Base-by-base conservation (phyloP, 768 basidiomycete species). In the Lyophyllum shimeji region DNA sequence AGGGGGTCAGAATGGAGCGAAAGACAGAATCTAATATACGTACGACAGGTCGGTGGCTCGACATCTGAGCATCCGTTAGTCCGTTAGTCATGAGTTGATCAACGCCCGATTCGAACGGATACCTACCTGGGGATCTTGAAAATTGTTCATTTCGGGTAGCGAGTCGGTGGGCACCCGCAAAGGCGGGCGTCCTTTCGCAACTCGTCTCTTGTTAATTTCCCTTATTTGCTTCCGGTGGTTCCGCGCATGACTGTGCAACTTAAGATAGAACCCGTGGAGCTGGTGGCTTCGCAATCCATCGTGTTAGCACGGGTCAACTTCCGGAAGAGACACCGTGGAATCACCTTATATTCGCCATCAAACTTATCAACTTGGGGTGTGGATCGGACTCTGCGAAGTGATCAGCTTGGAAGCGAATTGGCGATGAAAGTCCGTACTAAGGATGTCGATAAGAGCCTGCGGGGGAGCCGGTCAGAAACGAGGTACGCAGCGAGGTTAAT, bases 91-190 rank as follows among this genome's bases (percentile, higher is more conserved):
- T 55, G 0, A 57, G 21, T 13, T 6, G 8, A 7, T 12, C 6
- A 43, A 21, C 29, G 39, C 27, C 11, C 6, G 6, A 7, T 33
- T 29, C 15, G 7, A 13, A 23, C 5, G 20, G 20, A 17, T 9
- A 47, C 40, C 11, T 55, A 71, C 69, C 60, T 76, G 70, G 0
- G 72, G 72, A 56, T 76, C 69, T 55, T 75, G 74, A 55, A 75
- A 76, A 50, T 74, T 74, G 52, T 74, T 63, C 70, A 72, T 70
- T 56, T 73, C 72, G 0, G 56, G 60, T 11, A n/a, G 25, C 27
- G 17, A 21, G 7, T 67, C 63, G 13, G 34, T 27, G 2, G 46
- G 51, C 2, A 61, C 21, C 6, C 25, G 34, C 31, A 43, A 45
- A 18, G 50, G 58, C 11, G 31, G 55, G 1, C 23, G 47, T 13